Evolutionary conservation across 495 filamentous ascomycete species (phyloP).

Genomic region (Trichocladium antarcticum): DNA sequence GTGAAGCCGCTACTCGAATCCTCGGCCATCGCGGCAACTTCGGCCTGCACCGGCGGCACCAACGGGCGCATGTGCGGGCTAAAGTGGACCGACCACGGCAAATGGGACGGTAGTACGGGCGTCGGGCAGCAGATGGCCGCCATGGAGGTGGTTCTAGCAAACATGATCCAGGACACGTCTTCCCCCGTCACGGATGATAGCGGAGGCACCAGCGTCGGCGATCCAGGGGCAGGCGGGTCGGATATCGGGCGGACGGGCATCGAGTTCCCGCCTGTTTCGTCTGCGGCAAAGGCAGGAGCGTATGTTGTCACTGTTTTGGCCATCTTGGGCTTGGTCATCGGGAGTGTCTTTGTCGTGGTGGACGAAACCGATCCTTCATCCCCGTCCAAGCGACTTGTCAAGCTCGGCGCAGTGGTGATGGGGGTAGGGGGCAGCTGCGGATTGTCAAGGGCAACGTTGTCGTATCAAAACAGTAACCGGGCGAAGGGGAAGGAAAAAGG

Average conservation of each 20-base stretch:
- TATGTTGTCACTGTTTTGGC: constrained; percentile 45
- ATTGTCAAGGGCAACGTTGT: no score
- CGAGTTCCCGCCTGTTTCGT: constrained; percentile 29
- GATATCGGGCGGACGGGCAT: constrained; percentile 27
- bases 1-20: constrained; percentile 53
- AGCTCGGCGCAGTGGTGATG: background rate
- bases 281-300: constrained; percentile 49
- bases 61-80: constrained; percentile 59
- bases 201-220: constrained; percentile 65
- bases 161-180: constrained; percentile 36
- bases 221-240: constrained; percentile 52
- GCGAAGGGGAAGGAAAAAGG: background rate
- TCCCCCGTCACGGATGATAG: constrained; percentile 51
- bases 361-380: constrained; percentile 22
- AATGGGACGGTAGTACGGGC: constrained; percentile 47
- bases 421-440: no score
- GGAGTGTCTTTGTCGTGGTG: constrained; percentile 27
- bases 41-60: constrained; percentile 48
- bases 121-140: constrained; percentile 64
- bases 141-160: constrained; percentile 54
- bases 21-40: constrained; percentile 55
- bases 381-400: background rate
- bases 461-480: background rate
- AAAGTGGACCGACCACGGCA: constrained; percentile 48
- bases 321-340: constrained; percentile 23